Base-by-base conservation (phyloP, 257 asterid species). In the Forsythia suspensa region DNA sequence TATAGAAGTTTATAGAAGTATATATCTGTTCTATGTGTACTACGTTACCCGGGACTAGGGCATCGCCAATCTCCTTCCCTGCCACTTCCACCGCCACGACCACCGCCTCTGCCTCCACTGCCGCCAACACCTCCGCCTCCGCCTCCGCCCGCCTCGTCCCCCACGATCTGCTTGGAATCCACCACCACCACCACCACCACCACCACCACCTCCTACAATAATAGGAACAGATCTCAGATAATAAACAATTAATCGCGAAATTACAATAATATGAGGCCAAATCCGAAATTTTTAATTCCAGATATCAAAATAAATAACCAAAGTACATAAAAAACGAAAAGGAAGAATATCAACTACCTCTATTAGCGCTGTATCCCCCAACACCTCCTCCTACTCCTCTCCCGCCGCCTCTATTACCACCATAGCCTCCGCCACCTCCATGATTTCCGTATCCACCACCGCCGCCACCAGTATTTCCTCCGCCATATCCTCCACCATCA, bases 11-110 rank as follows among this genome's bases (percentile, higher is more conserved):
- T 24, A 24, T 24, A 24, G 24, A 24, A 24, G 24, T 24, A 24
- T 0, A 24, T 24, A 0, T 24, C 24, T 72, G 48, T 36, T 79
- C 76, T 5, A 79, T 61, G 37, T 55, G 48, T 78, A 76, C 61
- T 46, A 10, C 21, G 72, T 78, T 87, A 96, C 99, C 97, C 89
- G 37, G 90, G 86, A 83, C 91, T 88, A 70, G 99, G 99, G 85
- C 99, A 96, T 21, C 88, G 96, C 99, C 99, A 96, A 68, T 96
- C 99, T 5, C 99, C 99, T 2, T 91, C 99, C 89, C 97, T 87
- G 65, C 97, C 99, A 66, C 97, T 81, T 80, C 97, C 98, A 20
- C 96, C 90, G 18, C 95, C 88, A 1, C 97, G 86, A 39, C 96
- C 93, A 11, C 97, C 92, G 7, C 95, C 90, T 7, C 96, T 61